Conservation (phyloP, 306 rosid species). For the Hippophae gyantsensis region DNA sequence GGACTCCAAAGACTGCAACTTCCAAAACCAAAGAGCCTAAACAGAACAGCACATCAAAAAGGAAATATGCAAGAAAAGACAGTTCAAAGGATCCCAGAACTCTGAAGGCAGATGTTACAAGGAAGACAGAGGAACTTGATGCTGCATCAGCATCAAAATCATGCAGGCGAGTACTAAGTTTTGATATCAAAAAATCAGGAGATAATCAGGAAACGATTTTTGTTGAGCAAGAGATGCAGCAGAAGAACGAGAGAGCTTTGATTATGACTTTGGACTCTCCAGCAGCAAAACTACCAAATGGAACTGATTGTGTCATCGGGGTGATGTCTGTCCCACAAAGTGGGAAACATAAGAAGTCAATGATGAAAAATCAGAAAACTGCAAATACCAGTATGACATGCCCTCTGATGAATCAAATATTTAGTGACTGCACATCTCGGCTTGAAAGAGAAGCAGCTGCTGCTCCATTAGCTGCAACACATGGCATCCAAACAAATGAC, state of each 20-base stretch:
- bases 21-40: conserved; percentile 24
- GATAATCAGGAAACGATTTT: conserved; percentile 25
- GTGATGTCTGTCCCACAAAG: conserved; percentile 24
- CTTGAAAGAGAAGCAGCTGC: conserved; percentile 29
- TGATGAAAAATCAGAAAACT: conserved; percentile 26
- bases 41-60: conserved; percentile 46
- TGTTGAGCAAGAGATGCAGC: conserved; percentile 33
- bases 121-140: conserved; percentile 19
- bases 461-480: conserved; percentile 19
- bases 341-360: conserved; percentile 15
- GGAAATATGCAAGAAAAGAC: conserved; percentile 43
- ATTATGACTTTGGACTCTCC: conserved; percentile 21
- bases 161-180: conserved; percentile 50
- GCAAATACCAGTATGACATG: conserved; percentile 16
- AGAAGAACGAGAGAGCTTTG: conserved; percentile 21
- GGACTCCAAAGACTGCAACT: conserved; percentile 34
- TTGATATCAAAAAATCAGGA: conserved; percentile 36
- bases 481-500: conserved; percentile 19
- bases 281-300: conserved; percentile 18
- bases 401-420: conserved; percentile 24
- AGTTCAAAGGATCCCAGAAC: conserved; percentile 33
- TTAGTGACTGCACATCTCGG: conserved; percentile 8
- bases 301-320: conserved; percentile 15
- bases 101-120: conserved; percentile 26
- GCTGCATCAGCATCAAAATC: conserved; percentile 30